Percentiles rank a stretch among this genome's conserved stretches.
These are phyloP conservation scores for Acanthamoeba triangularis DNA, from an alignment of 208 protist genomes.

Conservation along the genomic window DNA sequence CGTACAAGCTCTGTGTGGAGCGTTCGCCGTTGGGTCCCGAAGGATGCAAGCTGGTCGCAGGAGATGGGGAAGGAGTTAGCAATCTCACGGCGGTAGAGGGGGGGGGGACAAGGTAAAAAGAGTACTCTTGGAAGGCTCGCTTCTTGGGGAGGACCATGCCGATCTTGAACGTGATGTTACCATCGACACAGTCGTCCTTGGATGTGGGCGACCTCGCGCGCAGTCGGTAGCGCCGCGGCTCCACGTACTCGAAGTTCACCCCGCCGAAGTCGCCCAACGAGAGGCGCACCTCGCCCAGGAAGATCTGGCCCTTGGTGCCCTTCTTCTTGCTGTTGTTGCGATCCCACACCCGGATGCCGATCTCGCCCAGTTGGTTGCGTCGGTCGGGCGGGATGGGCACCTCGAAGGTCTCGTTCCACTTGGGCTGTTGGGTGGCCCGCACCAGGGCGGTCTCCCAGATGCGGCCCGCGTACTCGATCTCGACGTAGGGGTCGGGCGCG, in stretches of 20 bases:
- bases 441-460: not conserved
- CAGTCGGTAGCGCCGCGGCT: conserved; percentile 20
- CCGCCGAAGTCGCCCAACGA: not conserved
- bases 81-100: not conserved
- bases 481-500: not conserved
- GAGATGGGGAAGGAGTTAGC: not conserved
- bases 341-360: not conserved
- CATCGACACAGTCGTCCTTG: not conserved
- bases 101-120: not conserved
- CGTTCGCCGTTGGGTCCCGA: conserved; percentile 29
- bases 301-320: conserved; percentile 2
- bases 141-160: conserved; percentile 26
- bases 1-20: conserved; percentile 30
- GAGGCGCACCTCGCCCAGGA: not conserved
- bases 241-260: conserved; percentile 18
- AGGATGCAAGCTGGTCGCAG: not conserved
- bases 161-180: conserved; percentile 6
- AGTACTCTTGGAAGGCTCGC: not conserved
- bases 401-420: not conserved
- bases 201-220: not conserved
- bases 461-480: not conserved
- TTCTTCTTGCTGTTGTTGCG: conserved; percentile 10
- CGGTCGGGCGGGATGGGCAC: not conserved
- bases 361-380: not conserved
- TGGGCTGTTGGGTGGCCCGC: not conserved